Base-by-base conservation (phyloP, 1,284 basidiomycete species). In the Boletus albobrunnescens region DNA sequence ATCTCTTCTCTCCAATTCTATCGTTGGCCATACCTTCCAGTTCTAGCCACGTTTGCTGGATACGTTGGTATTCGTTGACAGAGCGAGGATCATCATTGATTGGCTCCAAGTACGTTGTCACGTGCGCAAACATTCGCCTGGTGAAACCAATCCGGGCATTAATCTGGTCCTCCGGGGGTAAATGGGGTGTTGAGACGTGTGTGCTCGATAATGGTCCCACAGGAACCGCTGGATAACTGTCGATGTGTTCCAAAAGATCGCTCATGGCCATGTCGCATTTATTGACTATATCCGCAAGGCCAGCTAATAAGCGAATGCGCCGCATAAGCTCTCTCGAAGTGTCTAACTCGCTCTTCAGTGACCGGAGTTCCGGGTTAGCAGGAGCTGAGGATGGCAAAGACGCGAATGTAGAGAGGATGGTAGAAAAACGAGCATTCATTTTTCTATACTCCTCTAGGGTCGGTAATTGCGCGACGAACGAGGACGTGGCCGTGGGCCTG, bases 181-280 rank as follows among this genome's bases (percentile, higher is more conserved):
- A 56, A 28, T 58, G 67, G 46, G 58, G 62, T 40, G 65, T 63
- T 42, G 74, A 78, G 17, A 64, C 42, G 49, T 79, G 72, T 7
- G 74, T 65, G 8, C 81, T 79, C 3, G 75, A 72, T 24, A 83
- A 63, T 8, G 72, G 61, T n/a, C 75, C 74, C 27, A 71, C 55
- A 5, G 85, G 82, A 20, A 71, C 58, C 14, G 76, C 71, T 12
- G 86, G 84, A 58, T 80, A 87, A 56, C 81, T 84, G 63, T 92
- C 89, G 46, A 91, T 76, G 56, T 90, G 86, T 57, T 91, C 86
- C 41, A 92, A 68, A 8, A 91, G 71, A 59, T 91, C 86, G 57
- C 89, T 92, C 32, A 91, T 71, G 16, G 81, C 78, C n/a, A 73
- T 68, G 59, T 92, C 90, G 54, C 86, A 89, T 14, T 64, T 62